Percentiles rank a stretch among this genome's conserved stretches.
Conservation (phyloP, 1,284 basidiomycete species). For the Bjerkandera adusta region DNA sequence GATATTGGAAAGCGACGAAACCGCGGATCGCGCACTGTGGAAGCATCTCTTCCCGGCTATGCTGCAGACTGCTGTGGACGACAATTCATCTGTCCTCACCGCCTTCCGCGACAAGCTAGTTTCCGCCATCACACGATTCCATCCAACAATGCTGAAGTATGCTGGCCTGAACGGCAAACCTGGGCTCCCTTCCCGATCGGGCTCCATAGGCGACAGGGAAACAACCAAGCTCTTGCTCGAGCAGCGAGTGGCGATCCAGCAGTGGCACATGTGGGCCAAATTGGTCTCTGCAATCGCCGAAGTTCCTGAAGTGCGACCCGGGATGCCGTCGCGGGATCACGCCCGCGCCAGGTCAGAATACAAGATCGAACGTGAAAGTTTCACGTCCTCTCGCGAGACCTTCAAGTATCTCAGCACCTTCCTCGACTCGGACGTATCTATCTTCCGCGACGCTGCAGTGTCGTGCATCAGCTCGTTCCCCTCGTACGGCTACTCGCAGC, state of each 20-base stretch:
- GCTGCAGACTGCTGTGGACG: conserved; percentile 52
- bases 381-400: conserved; percentile 77
- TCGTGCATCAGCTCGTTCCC: conserved; percentile 88
- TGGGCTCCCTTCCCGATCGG: conserved; percentile 40
- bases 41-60: conserved; percentile 64
- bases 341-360: conserved; percentile 70
- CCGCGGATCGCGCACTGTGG: conserved; percentile 70
- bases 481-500: conserved; percentile 70
- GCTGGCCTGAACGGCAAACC: conserved; percentile 60
- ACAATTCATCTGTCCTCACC: conserved; percentile 41
- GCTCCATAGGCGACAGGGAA: conserved; percentile 44
- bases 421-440: conserved; percentile 81
- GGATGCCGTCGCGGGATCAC: conserved; percentile 60
- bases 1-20: conserved; percentile 64
- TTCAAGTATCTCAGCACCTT: conserved; percentile 88
- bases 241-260: conserved; percentile 66
- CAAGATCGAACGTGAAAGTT: conserved; percentile 70
- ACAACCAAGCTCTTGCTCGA: conserved; percentile 56
- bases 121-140: conserved; percentile 63
- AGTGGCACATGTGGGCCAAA: conserved; percentile 89
- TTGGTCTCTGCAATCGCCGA: conserved; percentile 79
- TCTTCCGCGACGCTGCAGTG: conserved; percentile 85
- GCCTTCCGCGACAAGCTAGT: conserved; percentile 63
- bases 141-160: conserved; percentile 63
- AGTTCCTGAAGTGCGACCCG: conserved; percentile 60